phyloP scores from a whole-genome alignment of 768 basidiomycete genomes.

The Rhizopogon sp. region DNA sequence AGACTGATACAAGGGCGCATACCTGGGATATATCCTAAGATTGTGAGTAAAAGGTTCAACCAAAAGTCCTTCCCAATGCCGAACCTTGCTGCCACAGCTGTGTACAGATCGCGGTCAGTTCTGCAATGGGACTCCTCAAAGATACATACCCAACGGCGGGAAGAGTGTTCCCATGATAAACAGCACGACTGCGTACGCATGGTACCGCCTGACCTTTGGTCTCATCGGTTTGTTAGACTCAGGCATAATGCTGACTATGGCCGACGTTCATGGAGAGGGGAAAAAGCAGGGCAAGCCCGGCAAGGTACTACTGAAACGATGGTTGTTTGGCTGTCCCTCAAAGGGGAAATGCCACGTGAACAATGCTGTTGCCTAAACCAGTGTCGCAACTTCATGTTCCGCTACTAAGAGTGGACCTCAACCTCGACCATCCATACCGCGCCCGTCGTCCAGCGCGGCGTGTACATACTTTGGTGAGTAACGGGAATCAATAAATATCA shows the following conservation, averaged over 20 bases:
- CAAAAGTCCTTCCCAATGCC: slow-evolving; percentile 90
- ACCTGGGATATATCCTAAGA: slow-evolving; percentile 91
- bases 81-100: slow-evolving; percentile 91
- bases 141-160: slow-evolving; percentile 75
- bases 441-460: slow-evolving; percentile 17
- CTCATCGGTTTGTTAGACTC: slow-evolving; percentile 50
- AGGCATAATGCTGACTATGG: slow-evolving; percentile 19
- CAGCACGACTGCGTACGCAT: slow-evolving; percentile 76
- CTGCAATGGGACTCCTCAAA: neutral
- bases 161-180: slow-evolving; percentile 89
- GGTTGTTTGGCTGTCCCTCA: neutral
- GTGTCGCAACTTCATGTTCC: slow-evolving; percentile 4
- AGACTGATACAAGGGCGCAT: slow-evolving; percentile 8
- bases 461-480: slow-evolving; percentile 16
- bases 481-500: no score
- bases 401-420: neutral
- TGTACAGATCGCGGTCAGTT: slow-evolving; percentile 5
- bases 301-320: neutral
- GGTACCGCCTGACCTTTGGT: slow-evolving; percentile 57
- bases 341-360: slow-evolving; percentile 17
- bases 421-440: slow-evolving; percentile 13
- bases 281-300: no score
- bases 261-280: slow-evolving; percentile 2
- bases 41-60: slow-evolving; percentile 82
- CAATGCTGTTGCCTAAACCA: slow-evolving; percentile 20